phyloP scores from a whole-genome alignment of 352 stramenopile genomes.

The Phytophthora hibernalis region DNA sequence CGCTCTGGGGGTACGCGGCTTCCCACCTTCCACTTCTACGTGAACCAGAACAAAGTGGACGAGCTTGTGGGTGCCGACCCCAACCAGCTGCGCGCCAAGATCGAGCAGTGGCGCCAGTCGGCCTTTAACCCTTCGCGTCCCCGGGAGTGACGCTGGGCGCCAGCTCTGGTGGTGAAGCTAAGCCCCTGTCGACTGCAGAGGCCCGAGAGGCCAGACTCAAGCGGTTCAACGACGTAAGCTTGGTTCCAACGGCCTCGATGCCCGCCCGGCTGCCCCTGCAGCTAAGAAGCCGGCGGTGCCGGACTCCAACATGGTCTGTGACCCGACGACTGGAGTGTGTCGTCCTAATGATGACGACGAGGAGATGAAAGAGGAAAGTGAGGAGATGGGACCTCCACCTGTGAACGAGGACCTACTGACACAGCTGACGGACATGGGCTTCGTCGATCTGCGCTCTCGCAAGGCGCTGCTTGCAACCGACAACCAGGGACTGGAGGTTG shows the following conservation, averaged over 20 bases:
- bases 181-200: conserved; percentile 51
- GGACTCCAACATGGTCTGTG: conserved; percentile 70
- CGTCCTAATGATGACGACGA: conserved; percentile 42
- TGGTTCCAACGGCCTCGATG: conserved; percentile 46
- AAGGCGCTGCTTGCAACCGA: conserved; percentile 89
- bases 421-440: conserved; percentile 88
- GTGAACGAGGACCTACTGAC: conserved; percentile 77
- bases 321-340: conserved; percentile 68
- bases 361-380: conserved; percentile 38
- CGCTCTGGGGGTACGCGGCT: conserved; percentile 79
- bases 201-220: conserved; percentile 84
- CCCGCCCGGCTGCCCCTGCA: conserved; percentile 23
- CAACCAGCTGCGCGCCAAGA: conserved; percentile 85
- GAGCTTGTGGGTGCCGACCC: conserved; percentile 88
- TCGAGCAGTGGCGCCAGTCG: conserved; percentile 88
- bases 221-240: conserved; percentile 70
- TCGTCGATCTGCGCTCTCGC: conserved; percentile 76
- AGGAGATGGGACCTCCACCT: conserved; percentile 49
- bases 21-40: conserved; percentile 94
- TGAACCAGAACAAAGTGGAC: conserved; percentile 89
- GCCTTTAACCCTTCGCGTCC: conserved; percentile 88
- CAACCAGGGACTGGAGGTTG: conserved; percentile 71
- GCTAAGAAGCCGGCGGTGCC: conserved; percentile 31
- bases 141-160: conserved; percentile 67
- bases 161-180: conserved; percentile 27